Base-by-base conservation (phyloP, 2,329 filamentous ascomycete genomes). In the Chrysoporthe puriensis region DNA sequence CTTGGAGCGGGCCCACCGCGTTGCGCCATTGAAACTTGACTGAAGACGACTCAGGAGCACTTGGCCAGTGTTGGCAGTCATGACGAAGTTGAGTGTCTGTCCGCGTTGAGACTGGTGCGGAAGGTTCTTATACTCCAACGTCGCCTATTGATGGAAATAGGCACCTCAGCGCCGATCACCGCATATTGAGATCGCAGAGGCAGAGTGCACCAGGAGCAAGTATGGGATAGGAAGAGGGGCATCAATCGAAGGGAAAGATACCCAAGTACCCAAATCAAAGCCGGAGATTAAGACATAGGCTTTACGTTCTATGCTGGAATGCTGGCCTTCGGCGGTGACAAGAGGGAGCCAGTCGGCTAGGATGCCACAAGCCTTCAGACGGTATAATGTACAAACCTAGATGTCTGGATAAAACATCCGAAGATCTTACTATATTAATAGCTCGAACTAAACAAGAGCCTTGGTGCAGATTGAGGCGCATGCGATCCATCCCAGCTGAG, bases 401-500 rank as follows among this genome's bases (percentile, higher is more conserved):
- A 14, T 18, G 14, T 16, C 2, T 36, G 14, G 34, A 14, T 13
- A 26, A 18, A 34, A 57, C 32, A 11, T 40, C 16, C 34, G 34
- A 32, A 40, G 54, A 26, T 40, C 18, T 11, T 40, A 26, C 26
- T 14, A 16, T 54, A 4, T 26, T 52, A 32, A 4, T 54, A 26
- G 54, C 18, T 11, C 34, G 54, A 14, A n/a, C 4, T 40, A 32
- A 34, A n/a, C 32, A 40, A n/a, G 54, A n/a, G 32, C 34, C 34
- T 34, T 40, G 14, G 32, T 63, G 48, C 40, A 36, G 62, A 44
- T 16, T 32, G 46, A 44, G 61, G 56, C 63, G 44, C 63, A 48
- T 43, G 36, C 16, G n/a, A n/a, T 40, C 9, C n/a, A 42, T 7
- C 57, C 8, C 54, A 52, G 34, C 44, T 60, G 56, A 50, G n/a